Evolutionary conservation across 2,329 filamentous ascomycete genomes (phyloP).

Genomic region (Talaromyces sp.): DNA sequence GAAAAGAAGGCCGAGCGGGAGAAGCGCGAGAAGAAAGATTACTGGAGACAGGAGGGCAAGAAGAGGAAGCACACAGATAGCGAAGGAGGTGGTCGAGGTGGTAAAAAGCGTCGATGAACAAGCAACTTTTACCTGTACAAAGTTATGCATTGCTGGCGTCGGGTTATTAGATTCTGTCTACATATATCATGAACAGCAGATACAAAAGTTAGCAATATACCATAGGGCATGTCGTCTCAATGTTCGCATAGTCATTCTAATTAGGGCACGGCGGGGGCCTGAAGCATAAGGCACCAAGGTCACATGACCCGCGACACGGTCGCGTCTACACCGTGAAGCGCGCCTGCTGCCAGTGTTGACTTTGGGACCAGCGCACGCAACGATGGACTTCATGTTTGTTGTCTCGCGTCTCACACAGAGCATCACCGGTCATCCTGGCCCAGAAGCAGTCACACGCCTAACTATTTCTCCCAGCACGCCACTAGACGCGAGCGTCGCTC

Average conservation of each 20-base stretch:
- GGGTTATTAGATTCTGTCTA: neutral
- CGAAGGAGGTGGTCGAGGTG: constrained; percentile 47
- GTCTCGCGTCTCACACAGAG: neutral
- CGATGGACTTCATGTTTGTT: neutral
- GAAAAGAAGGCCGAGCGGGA: constrained; percentile 84
- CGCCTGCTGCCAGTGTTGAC: neutral
- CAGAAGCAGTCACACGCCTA: neutral
- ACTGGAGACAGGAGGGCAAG: constrained; percentile 85
- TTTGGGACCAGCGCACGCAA: neutral
- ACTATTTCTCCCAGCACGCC: neutral
- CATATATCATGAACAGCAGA: neutral
- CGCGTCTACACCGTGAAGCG: constrained; percentile 2
- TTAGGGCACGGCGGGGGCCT: neutral
- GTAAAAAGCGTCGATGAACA: constrained; percentile 39
- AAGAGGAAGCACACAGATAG: constrained; percentile 59
- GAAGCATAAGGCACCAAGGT: neutral
- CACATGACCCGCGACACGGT: constrained; percentile 11
- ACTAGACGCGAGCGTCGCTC: neutral
- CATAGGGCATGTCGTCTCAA: neutral
- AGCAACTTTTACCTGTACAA: neutral
- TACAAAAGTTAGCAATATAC: constrained; percentile 8
- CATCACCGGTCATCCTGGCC: neutral
- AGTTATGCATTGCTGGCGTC: constrained; percentile 8
- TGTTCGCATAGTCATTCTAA: neutral
- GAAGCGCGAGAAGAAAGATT: constrained; percentile 88